Base-by-base conservation (phyloP, 306 rosid species). In the Carpinus viminea region DNA sequence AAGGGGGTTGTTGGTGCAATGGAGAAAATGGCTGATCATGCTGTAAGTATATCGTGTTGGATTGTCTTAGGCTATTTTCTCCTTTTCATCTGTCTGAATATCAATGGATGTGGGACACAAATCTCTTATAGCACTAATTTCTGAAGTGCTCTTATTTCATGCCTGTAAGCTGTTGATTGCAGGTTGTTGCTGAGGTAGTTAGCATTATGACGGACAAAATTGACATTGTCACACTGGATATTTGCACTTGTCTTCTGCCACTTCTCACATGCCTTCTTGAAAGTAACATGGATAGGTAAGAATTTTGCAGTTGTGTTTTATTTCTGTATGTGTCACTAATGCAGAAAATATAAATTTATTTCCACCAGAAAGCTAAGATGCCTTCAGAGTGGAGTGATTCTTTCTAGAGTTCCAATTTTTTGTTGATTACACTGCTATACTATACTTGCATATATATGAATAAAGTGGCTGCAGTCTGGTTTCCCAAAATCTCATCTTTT, bases 101-200 rank as follows among this genome's bases (percentile, higher is more conserved):
- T 72, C 51, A 2, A 80, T 50, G 60, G 38, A 76, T 51, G 76
- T 65, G 34, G 66, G 61, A 71, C 66, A 61, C 55, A 50, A 5
- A 12, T 8, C 31, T 31, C n/a, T 68, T 72, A 36, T 50, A 51
- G 26, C 57, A 53, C 77, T 38, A 71, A 45, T 81, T 50, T 59
- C 76, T 55, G 51, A 52, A 41, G n/a, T 62, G 43, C n/a, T 76
- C 56, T 70, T 36, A 26, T 76, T 60, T 75, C 15, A 21, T 77
- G 47, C 57, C 28, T 70, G 51, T 55, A 77, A 57, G 55, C 75
- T 86, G 68, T 87, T 84, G 65, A 65, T 86, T 86, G 73, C 84
- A 95, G 99, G 99, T 95, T 75, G 85, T 87, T 84, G 97, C 97
- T n/a, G 99, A 95, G 87, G 90, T 92, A 85, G 88, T 89, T 61